Conservation (phyloP, 805 yeast genomes). For the Blastobotrys mokoenaii region DNA sequence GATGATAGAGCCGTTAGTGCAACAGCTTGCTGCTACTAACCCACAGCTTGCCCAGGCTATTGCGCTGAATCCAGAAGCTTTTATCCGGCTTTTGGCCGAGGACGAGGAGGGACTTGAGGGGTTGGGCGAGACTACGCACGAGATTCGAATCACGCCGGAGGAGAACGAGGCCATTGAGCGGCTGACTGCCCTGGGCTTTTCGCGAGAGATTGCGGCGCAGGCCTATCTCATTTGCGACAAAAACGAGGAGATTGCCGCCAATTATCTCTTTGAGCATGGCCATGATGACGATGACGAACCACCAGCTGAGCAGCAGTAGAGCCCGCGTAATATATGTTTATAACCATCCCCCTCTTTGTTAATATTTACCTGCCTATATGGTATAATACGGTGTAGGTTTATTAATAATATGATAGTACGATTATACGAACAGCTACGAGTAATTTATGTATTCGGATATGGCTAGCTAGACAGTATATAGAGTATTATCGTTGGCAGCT, state of each 20-base stretch:
- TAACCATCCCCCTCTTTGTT: no score
- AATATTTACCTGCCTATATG: no score
- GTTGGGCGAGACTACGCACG: conserved; percentile 33
- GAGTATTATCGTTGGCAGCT: no score
- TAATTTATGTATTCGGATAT: no score
- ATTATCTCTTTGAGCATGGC: conserved; percentile 59
- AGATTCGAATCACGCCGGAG: conserved; percentile 61
- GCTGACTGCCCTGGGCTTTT: conserved; percentile 88
- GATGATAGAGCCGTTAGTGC: conserved; percentile 73
- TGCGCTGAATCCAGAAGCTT: conserved; percentile 66
- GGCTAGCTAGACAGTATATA: no score
- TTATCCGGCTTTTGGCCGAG: conserved; percentile 53
- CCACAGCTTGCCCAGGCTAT: conserved; percentile 80
- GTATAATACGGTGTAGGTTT: no score
- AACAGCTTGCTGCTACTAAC: conserved; percentile 68
- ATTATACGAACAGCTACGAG: no score
- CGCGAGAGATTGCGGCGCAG: conserved; percentile 76
- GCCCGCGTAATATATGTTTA: no score
- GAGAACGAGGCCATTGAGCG: conserved; percentile 87
- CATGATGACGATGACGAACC: conserved; percentile 17
- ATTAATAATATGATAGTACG: no score
- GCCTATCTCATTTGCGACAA: conserved; percentile 97
- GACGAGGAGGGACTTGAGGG: conserved; percentile 33
- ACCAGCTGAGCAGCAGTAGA: no score
- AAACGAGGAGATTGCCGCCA: conserved; percentile 94